A percentile compares a stretch with the other conserved stretches of the same genome.
These are phyloP conservation scores for Exophiala bonariae DNA, from an alignment of 2,329 filamentous ascomycete species.

Conservation along the genomic window DNA sequence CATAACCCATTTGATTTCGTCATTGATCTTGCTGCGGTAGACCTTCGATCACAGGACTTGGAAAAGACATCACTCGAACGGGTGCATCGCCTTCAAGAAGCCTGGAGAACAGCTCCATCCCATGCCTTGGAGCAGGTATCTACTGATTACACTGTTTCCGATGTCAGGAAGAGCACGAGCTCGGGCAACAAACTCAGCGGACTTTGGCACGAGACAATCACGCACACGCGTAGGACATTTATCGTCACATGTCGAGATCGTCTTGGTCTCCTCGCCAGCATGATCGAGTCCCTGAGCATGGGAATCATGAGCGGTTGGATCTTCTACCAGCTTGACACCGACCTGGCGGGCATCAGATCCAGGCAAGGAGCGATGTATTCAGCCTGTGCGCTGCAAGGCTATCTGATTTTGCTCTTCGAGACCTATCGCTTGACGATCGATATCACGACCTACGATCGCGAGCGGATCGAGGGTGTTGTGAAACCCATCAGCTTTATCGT, in stretches of 20 bases:
- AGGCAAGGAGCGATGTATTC: conserved; percentile 73
- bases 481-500: conserved; percentile 68
- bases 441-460: conserved; percentile 73
- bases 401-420: conserved; percentile 74
- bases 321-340: conserved; percentile 65
- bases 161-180: conserved; percentile 1
- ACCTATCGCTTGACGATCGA: conserved; percentile 73
- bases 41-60: conserved; percentile 67
- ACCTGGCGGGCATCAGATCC: conserved; percentile 71
- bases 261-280: conserved; percentile 69
- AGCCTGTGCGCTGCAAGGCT: conserved; percentile 70
- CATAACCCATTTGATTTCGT: conserved; percentile 77
- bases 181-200: conserved; percentile 3
- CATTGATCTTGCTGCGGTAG: conserved; percentile 72
- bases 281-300: conserved; percentile 71
- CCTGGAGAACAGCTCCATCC: conserved; percentile 50
- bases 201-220: conserved; percentile 31
- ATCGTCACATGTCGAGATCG: conserved; percentile 75
- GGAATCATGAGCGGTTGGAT: conserved; percentile 72
- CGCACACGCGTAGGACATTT: conserved; percentile 68
- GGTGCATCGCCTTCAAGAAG: conserved; percentile 60
- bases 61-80: conserved; percentile 61
- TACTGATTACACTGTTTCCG: not conserved
- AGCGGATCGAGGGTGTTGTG: conserved; percentile 71
- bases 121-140: not conserved